phyloP scores from a whole-genome alignment of 345 rosid genomes.

The Salix exigua region DNA sequence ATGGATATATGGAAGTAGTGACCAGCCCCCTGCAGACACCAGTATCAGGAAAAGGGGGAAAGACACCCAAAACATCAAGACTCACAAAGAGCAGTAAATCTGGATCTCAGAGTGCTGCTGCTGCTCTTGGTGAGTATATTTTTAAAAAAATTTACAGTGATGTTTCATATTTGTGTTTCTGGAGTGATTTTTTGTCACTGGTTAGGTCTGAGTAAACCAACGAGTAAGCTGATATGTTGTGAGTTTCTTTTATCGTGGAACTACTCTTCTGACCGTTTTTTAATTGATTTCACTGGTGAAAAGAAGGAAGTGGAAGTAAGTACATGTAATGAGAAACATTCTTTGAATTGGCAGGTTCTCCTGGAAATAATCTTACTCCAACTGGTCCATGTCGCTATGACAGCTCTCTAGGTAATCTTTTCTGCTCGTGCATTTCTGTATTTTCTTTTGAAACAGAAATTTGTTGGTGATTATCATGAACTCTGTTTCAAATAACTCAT shows the following conservation, averaged over 20 bases:
- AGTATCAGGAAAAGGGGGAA: slow-evolving; percentile 66
- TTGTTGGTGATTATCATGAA: neutral
- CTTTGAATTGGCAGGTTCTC: slow-evolving; percentile 74
- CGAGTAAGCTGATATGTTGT: neutral
- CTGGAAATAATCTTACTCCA: slow-evolving; percentile 60
- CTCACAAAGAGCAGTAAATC: slow-evolving; percentile 50
- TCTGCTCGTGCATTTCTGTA: neutral
- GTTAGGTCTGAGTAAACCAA: slow-evolving; percentile 1
- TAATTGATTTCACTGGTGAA: neutral
- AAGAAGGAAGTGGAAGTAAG: slow-evolving; percentile 7
- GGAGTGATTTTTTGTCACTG: neutral
- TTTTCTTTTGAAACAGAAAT: neutral
- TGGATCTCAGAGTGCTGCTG: slow-evolving; percentile 54
- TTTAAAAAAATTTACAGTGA: too few relatives aligned
- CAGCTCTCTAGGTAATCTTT: slow-evolving; percentile 81
- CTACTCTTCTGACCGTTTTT: neutral
- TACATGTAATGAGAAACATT: slow-evolving; percentile 19
- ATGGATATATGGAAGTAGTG: slow-evolving; percentile 44
- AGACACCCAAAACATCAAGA: slow-evolving; percentile 63
- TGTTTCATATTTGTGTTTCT: neutral
- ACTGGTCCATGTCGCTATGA: slow-evolving; percentile 95
- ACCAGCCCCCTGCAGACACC: slow-evolving; percentile 68
- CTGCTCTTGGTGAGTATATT: slow-evolving; percentile 60
- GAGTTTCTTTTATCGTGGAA: slow-evolving; percentile 12
- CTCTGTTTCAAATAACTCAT: neutral